Evolutionary conservation across 2,329 filamentous ascomycete genomes (phyloP), one percentile per base, ranked within the genome.

Genomic region (Chaetomium olivaceum): DNA sequence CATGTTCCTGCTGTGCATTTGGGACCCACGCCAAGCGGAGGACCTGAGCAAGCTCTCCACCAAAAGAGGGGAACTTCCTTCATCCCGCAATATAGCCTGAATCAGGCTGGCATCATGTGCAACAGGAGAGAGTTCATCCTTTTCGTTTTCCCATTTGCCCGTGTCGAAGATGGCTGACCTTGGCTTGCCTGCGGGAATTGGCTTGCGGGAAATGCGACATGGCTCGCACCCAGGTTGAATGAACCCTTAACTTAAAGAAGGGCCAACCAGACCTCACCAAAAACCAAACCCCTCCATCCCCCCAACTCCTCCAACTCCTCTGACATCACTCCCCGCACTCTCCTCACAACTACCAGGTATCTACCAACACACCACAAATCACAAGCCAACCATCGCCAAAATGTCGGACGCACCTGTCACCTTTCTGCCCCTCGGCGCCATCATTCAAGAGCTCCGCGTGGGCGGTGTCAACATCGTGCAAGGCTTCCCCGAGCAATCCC

Each of bases 401-500:
- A 83, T 83, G 80, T 70, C 80, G 50, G 76, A 83, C 75, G 79
- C 82, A 46, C 76, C 83, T 52, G 85, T 89, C 73, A 81, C 83
- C 52, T 91, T 94, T 78, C 81, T 94, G 68, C 88, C 91, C 27
- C 83, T 91, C 59, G 91, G 91, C 68, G 91, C 90, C 73, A 91
- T 92, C 75, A 89, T 95, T 75, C 89, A 97, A 76, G 86, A 91
- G 74, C 89, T 97, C 81, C 85, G 83, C 57, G 85, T 98, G 71
- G 90, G 85, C 66, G 90, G 87, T 69, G 81, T 86, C 75, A 95
- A 97, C 80, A 95, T 99, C 70, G 93, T 97, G 25, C 91, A 95
- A 71, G 89, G 89, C 61, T 97, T 97, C 80, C 86, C 91, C 21
- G 88, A 84, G 16, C 85, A 90, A 61, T 87, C 90, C 54, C 86